Percentiles rank a stretch among this genome's conserved stretches.
These are phyloP conservation scores for Martiniozyma asiatica DNA, from an alignment of 1,139 yeast genomes.

Conservation along the genomic window DNA sequence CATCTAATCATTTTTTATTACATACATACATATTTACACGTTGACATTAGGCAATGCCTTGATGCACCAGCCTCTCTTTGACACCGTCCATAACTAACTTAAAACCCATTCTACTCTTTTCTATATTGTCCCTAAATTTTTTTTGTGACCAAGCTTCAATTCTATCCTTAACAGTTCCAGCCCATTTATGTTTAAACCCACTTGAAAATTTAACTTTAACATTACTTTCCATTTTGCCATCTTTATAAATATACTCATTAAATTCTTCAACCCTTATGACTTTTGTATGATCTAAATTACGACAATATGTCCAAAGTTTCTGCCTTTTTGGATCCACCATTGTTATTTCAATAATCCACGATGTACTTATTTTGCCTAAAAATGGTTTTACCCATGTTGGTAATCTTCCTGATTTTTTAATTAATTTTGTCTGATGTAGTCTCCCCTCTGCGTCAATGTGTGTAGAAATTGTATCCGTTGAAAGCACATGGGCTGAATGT, in stretches of 20 bases:
- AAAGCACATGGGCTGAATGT: slow-evolving; percentile 74
- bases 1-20: too few species aligned
- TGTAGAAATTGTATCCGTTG: slow-evolving; percentile 65
- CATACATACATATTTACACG: too few species aligned
- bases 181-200: slow-evolving; percentile 37
- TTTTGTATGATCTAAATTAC: slow-evolving; percentile 77
- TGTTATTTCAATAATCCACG: slow-evolving; percentile 79
- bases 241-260: slow-evolving; percentile 36
- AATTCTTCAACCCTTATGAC: slow-evolving; percentile 73
- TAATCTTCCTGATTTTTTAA: slow-evolving; percentile 68
- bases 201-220: slow-evolving; percentile 59
- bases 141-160: slow-evolving; percentile 78
- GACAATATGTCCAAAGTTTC: slow-evolving; percentile 58
- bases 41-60: too few species aligned
- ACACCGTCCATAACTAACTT: slow-evolving; percentile 58
- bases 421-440: slow-evolving; percentile 60
- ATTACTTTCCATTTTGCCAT: slow-evolving; percentile 28
- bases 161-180: slow-evolving; percentile 47
- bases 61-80: slow-evolving; percentile 12
- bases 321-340: slow-evolving; percentile 53
- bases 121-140: slow-evolving; percentile 56
- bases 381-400: slow-evolving; percentile 76
- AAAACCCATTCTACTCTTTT: slow-evolving; percentile 62
- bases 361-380: slow-evolving; percentile 57
- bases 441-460: slow-evolving; percentile 51